Percentiles rank a stretch among this genome's conserved stretches.
These are phyloP conservation scores for Colletotrichum sp. DNA, from an alignment of 2,329 filamentous ascomycete genomes.

Conservation along the genomic window DNA sequence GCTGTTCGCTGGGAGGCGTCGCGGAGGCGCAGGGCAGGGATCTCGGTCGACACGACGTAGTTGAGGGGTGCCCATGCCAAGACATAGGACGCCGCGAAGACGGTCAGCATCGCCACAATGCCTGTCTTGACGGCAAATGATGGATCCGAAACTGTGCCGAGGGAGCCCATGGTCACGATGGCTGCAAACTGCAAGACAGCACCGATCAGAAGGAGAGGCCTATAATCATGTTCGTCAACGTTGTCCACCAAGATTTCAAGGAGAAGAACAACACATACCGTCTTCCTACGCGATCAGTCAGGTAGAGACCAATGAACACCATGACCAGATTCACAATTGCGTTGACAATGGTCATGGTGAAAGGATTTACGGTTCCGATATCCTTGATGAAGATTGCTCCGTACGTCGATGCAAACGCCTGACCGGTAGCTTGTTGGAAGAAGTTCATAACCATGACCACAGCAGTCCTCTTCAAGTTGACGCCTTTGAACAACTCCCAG, in stretches of 20 bases:
- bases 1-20: conserved; percentile 12
- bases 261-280: background rate
- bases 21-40: conserved; percentile 26
- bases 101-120: conserved; percentile 36
- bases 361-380: conserved; percentile 32
- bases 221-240: background rate
- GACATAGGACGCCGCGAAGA: conserved; percentile 36
- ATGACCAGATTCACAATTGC: conserved; percentile 1
- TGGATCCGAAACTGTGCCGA: conserved; percentile 18
- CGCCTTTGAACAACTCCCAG: conserved; percentile 30
- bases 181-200: conserved; percentile 4
- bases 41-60: conserved; percentile 40
- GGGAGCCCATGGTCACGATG: conserved; percentile 20
- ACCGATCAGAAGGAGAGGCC: background rate
- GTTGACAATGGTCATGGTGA: conserved; percentile 25
- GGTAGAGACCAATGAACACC: background rate
- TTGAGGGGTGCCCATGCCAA: conserved; percentile 39
- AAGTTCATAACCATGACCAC: conserved; percentile 27
- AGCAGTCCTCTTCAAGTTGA: conserved; percentile 28
- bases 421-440: conserved; percentile 24
- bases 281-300: conserved; percentile 16
- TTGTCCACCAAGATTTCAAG: too few species aligned
- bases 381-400: conserved; percentile 31
- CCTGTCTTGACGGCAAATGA: conserved; percentile 25
- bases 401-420: conserved; percentile 24